phyloP scores from a whole-genome alignment of 2,329 filamentous ascomycete genomes.

The Elsinoe batatas region DNA sequence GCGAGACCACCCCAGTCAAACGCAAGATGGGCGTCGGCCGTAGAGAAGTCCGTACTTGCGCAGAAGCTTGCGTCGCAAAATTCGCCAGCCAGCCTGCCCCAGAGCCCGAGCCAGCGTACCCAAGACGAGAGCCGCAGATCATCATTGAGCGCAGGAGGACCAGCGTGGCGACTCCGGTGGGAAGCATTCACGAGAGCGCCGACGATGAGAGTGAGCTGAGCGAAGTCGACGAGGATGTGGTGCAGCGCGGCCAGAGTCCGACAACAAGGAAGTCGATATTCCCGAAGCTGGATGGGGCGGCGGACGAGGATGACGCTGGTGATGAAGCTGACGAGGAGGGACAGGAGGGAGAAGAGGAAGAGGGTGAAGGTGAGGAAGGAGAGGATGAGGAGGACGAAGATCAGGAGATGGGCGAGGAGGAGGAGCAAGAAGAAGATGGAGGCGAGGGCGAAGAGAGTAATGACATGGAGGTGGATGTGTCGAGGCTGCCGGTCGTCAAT shows the following conservation, averaged over 20 bases:
- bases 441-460: not conserved
- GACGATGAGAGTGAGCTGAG: slow-evolving; percentile 48
- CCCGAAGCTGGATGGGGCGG: slow-evolving; percentile 11
- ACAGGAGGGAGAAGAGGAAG: slow-evolving; percentile 16
- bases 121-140: not conserved
- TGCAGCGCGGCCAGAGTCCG: slow-evolving; percentile 17
- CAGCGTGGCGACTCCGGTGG: slow-evolving; percentile 41
- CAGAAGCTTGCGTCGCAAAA: slow-evolving; percentile 45
- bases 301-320: slow-evolving; percentile 11
- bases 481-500: not conserved
- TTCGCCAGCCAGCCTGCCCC: slow-evolving; percentile 16
- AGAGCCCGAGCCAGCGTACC: slow-evolving; percentile 5
- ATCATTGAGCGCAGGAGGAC: slow-evolving; percentile 7
- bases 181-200: slow-evolving; percentile 44
- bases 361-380: slow-evolving; percentile 14
- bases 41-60: slow-evolving; percentile 48
- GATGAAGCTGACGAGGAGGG: slow-evolving; percentile 12
- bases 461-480: slow-evolving; percentile 9
- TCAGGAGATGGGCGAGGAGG: slow-evolving; percentile 19
- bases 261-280: slow-evolving; percentile 1
- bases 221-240: slow-evolving; percentile 37
- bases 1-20: slow-evolving; percentile 17
- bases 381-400: slow-evolving; percentile 17
- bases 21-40: slow-evolving; percentile 50
- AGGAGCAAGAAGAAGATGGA: slow-evolving; percentile 14